A percentile compares a stretch with the other conserved stretches of the same genome.
These are phyloP conservation scores for Metschnikowia lachancei DNA, from an alignment of 805 yeast species.

Conservation along the genomic window DNA sequence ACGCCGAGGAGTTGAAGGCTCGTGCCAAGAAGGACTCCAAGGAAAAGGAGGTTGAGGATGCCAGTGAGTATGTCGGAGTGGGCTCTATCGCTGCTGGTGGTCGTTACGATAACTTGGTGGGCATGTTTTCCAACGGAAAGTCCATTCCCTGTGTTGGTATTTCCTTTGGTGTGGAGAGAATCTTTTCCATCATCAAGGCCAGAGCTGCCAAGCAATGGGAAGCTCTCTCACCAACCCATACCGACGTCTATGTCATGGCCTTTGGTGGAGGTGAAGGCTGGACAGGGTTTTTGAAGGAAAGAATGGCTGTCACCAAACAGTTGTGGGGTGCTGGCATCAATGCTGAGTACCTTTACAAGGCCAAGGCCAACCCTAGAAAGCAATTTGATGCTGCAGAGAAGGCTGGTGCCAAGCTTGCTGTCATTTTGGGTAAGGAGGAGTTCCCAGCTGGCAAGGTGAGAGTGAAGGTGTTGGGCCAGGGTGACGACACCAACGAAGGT, in stretches of 20 bases:
- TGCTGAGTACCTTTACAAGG: conserved; percentile 86
- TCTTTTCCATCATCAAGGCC: conserved; percentile 84
- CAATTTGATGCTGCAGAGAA: conserved; percentile 98
- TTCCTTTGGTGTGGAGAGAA: conserved; percentile 94
- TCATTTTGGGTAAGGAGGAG: conserved; percentile 95
- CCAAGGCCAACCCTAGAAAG: conserved; percentile 91
- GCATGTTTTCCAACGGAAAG: conserved; percentile 92
- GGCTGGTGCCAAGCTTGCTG: conserved; percentile 85
- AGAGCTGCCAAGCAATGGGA: conserved; percentile 59
- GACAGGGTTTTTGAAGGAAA: conserved; percentile 88
- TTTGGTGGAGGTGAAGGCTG: conserved; percentile 98
- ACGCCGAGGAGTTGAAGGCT: conserved; percentile 65
- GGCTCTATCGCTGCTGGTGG: conserved; percentile 99
- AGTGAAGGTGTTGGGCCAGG: conserved; percentile 86
- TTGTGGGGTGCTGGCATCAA: conserved; percentile 90
- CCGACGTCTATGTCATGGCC: conserved; percentile 95
- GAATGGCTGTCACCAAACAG: conserved; percentile 79
- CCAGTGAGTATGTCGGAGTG: conserved; percentile 94
- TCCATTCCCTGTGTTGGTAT: conserved; percentile 97
- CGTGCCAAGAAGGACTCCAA: conserved; percentile 40
- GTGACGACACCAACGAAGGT: conserved; percentile 82
- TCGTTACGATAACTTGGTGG: conserved; percentile 92
- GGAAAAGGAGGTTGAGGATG: conserved; percentile 71
- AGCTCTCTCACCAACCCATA: conserved; percentile 74
- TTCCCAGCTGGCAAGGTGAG: conserved; percentile 75